Evolutionary conservation across 192 early-diverging fungal species (phyloP), one percentile per base, ranked within the genome.

Genomic region (Allomyces arbusculus): DNA sequence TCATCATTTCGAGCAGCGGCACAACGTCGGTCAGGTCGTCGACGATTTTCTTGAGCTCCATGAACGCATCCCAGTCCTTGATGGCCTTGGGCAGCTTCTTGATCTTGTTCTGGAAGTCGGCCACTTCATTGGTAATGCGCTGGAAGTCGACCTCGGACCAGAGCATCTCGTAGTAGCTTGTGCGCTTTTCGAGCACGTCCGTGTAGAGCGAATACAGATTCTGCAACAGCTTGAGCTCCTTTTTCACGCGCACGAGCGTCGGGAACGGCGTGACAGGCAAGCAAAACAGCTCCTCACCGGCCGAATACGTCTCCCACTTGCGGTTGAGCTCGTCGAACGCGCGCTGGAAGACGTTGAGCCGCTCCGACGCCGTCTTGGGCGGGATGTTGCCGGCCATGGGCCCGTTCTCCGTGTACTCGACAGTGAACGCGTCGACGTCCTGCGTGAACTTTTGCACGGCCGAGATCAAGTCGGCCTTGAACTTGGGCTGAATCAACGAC

Each of bases 21-120:
- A 98, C 98, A 71, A 91, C 87, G n/a, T 93, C 84, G 88, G 95
- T 94, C 62, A 89, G 87, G 78, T 84, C 90, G 23, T 90, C 91
- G 84, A 98, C 84, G 65, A 91, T 87, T 73, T 94, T 95, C 20
- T 88, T 90, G 40, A 83, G 81, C 61, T 77, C 74, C 26, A 95
- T 71, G 24, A 96, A 80, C 22, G 75, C 76, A 70, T 98, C 75
- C 97, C 97, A 99, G 23, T 98, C 97, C 23, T 82, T 79, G 65
- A 91, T 93, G 64, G 98, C 78, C 66, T 96, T 95, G 22, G 75
- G 75, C 14, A 95, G 75, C 70, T 99, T 95, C 71, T 97, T 93
- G 28, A 91, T 79, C 44, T 95, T 85, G 3, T 90, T 87, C 12
- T 84, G 74, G 55, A 99, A 77, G 1, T 86, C 50, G 50, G 65